Percentiles rank a stretch among this genome's conserved stretches.
phyloP scores from a whole-genome alignment of 441 rosid species.

The Codiaeum variegatum region DNA sequence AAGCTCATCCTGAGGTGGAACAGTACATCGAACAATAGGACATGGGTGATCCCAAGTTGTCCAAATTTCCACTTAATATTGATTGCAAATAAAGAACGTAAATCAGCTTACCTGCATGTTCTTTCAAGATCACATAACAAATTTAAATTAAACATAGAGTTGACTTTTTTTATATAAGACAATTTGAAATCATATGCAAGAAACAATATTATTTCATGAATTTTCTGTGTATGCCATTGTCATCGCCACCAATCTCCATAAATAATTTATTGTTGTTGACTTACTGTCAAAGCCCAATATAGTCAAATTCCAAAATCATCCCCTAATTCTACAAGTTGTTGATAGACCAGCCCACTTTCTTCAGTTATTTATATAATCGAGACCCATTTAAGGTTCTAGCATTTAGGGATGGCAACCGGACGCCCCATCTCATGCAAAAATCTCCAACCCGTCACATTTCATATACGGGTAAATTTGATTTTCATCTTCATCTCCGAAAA shows the following conservation, averaged over 20 bases:
- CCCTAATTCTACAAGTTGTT: not conserved
- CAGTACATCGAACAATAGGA: too few relatives aligned
- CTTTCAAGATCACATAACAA: not conserved
- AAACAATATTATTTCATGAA: not conserved
- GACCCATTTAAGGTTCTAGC: not conserved
- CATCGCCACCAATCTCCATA: not conserved
- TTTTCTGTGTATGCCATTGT: not conserved
- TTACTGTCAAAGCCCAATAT: not conserved
- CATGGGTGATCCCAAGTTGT: too few relatives aligned
- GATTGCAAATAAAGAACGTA: not conserved
- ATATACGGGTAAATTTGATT: too few relatives aligned
- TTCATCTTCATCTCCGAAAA: too few relatives aligned
- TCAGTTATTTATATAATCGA: not conserved
- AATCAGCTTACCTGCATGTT: constrained; percentile 68
- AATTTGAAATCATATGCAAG: not conserved
- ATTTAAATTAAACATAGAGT: not conserved
- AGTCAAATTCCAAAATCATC: not conserved
- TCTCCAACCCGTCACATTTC: too few relatives aligned
- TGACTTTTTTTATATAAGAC: not conserved
- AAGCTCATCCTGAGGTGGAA: too few relatives aligned
- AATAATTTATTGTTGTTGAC: not conserved
- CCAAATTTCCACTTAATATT: not conserved
- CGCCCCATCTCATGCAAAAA: too few relatives aligned
- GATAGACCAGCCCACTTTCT: not conserved
- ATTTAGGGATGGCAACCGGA: too few relatives aligned